These are phyloP conservation scores for Cornus suecica DNA, from an alignment of 148 eudicot genomes.

Conservation along the genomic window DNA sequence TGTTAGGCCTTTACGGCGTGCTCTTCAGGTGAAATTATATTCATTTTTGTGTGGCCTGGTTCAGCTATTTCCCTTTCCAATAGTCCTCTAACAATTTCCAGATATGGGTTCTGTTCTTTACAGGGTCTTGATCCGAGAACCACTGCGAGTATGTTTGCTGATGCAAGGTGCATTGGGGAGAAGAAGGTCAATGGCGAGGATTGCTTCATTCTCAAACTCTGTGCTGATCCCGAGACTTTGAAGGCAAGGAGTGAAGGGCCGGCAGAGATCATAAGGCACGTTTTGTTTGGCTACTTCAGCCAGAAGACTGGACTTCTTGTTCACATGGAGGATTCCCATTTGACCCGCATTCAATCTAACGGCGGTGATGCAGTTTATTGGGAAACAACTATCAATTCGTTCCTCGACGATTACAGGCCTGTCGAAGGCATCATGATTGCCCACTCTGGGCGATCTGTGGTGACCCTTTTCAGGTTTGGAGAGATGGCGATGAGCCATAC, in stretches of 20 bases:
- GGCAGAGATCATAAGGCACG: conserved; percentile 58
- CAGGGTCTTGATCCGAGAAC: conserved; percentile 68
- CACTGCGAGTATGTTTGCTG: conserved; percentile 52
- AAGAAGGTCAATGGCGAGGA: conserved; percentile 51
- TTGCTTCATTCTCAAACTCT: conserved; percentile 51
- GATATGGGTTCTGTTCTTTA: conserved; percentile 8
- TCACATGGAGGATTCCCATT: conserved; percentile 61
- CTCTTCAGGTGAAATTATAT: conserved; percentile 42
- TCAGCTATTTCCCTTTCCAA: background rate
- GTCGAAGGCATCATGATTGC: conserved; percentile 62
- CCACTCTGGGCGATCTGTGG: conserved; percentile 54
- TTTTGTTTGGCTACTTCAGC: conserved; percentile 53
- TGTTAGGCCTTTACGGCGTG: conserved; percentile 50
- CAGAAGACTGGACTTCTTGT: conserved; percentile 52
- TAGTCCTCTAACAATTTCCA: background rate
- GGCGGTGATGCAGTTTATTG: conserved; percentile 53
- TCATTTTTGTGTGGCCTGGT: background rate
- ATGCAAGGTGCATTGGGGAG: conserved; percentile 55
- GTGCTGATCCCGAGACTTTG: conserved; percentile 47
- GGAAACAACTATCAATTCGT: conserved; percentile 56
- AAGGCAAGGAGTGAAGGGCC: conserved; percentile 58
- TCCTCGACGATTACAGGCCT: conserved; percentile 41
- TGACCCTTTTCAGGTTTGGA: conserved; percentile 51
- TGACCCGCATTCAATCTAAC: conserved; percentile 51
- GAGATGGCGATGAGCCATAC: conserved; percentile 63